A percentile compares a stretch with the other conserved stretches of the same genome.
Conservation (phyloP, 257 asterid species). For the Mentha longifolia region DNA sequence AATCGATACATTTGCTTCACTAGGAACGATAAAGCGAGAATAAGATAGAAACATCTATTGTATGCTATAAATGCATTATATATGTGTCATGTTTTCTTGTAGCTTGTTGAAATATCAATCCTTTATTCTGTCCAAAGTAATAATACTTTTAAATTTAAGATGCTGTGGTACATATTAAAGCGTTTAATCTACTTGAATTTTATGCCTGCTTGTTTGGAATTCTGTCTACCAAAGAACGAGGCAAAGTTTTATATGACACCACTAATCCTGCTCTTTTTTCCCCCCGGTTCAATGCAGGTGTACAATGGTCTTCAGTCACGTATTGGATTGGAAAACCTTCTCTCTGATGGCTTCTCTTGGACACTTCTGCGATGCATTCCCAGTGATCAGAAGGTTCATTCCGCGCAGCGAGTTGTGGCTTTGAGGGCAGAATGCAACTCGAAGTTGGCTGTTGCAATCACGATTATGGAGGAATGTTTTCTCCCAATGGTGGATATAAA, state of each 20-base stretch:
- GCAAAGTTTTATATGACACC: conserved; percentile 2
- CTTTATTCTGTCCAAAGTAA: neutral
- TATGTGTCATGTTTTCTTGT: neutral
- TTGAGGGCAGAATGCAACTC: conserved; percentile 94
- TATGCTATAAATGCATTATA: conserved; percentile 5
- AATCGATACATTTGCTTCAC: conserved; percentile 27
- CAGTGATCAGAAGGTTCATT: conserved; percentile 74
- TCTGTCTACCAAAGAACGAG: conserved; percentile 22
- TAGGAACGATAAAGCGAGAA: neutral
- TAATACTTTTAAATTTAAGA: conserved; percentile 4
- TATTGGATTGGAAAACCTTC: conserved; percentile 64
- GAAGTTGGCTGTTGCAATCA: conserved; percentile 93
- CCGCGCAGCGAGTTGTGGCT: conserved; percentile 61
- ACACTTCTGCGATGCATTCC: conserved; percentile 82
- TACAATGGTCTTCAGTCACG: conserved; percentile 73
- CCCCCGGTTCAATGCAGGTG: conserved; percentile 53
- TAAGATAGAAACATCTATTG: neutral
- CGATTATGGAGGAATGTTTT: conserved; percentile 97
- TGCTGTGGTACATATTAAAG: neutral
- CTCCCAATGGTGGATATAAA: conserved; percentile 95
- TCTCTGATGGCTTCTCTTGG: conserved; percentile 79
- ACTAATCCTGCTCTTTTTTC: neutral
- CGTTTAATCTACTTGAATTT: conserved; percentile 20
- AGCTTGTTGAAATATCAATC: neutral
- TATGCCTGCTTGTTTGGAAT: conserved; percentile 29